These are phyloP conservation scores for Chenopodium suecicum DNA, from an alignment of 148 eudicot genomes.

Conservation along the genomic window DNA sequence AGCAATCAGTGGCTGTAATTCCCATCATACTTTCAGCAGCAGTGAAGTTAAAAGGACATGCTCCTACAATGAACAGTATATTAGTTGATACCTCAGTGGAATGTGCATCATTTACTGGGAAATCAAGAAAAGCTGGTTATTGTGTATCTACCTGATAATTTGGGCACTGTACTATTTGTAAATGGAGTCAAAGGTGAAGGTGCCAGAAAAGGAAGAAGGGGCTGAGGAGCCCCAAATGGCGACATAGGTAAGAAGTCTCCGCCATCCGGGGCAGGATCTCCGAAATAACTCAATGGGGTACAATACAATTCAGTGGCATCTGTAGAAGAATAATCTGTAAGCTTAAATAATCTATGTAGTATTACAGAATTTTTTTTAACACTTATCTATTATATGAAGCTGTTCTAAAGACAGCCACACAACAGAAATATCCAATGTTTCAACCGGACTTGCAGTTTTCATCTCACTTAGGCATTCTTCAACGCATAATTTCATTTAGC, in stretches of 20 bases:
- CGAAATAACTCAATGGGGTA: slow-evolving; percentile 28
- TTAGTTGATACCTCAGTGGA: neutral
- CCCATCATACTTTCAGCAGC: slow-evolving; percentile 63
- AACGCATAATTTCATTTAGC: neutral
- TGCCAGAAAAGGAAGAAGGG: slow-evolving; percentile 73
- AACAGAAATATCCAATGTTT: neutral
- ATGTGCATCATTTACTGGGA: neutral
- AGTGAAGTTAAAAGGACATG: slow-evolving; percentile 66
- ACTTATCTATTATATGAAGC: neutral
- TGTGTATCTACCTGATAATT: slow-evolving; percentile 66
- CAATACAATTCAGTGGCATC: slow-evolving; percentile 40
- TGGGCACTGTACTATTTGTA: slow-evolving; percentile 78
- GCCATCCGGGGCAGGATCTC: slow-evolving; percentile 30
- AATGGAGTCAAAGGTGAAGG: slow-evolving; percentile 96
- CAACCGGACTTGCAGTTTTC: neutral
- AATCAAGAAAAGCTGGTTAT: slow-evolving; percentile 9
- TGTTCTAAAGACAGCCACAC: neutral
- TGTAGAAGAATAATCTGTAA: slow-evolving; percentile 34
- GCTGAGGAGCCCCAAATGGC: slow-evolving; percentile 76
- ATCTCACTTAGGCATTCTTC: neutral
- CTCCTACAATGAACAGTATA: slow-evolving; percentile 45
- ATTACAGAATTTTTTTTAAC: neutral
- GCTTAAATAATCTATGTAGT: neutral
- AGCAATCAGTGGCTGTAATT: slow-evolving; percentile 75
- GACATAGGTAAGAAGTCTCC: slow-evolving; percentile 57